These are phyloP conservation scores for Plasmodium relictum DNA, from an alignment of 169 alveolate genomes.

Conservation along the genomic window DNA sequence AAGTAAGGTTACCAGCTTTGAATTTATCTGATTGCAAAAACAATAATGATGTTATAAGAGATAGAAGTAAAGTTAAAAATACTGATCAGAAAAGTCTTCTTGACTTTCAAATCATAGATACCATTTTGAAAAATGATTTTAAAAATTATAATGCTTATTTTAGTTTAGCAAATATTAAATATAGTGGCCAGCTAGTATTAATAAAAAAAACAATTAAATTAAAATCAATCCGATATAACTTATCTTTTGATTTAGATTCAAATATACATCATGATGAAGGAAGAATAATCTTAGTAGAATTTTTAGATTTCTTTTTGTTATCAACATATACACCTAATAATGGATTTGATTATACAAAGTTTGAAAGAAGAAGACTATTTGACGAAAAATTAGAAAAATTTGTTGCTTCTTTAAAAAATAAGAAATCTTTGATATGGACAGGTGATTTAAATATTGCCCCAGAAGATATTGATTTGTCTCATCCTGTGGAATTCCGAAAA, in stretches of 20 bases:
- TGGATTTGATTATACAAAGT: slow-evolving; percentile 39
- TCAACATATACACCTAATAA: slow-evolving; percentile 71
- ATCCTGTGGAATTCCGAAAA: slow-evolving; percentile 69
- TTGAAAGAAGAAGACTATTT: slow-evolving; percentile 64
- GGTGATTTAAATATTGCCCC: slow-evolving; percentile 76
- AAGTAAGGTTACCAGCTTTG: slow-evolving; percentile 65
- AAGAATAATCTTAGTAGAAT: slow-evolving; percentile 33
- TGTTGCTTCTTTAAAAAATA: slow-evolving; percentile 24
- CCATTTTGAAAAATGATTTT: slow-evolving; percentile 57
- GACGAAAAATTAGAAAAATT: slow-evolving; percentile 51
- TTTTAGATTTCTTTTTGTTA: slow-evolving; percentile 29
- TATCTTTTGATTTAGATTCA: slow-evolving; percentile 28
- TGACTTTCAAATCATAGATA: slow-evolving; percentile 35
- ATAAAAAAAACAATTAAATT: slow-evolving; percentile 35
- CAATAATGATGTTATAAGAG: slow-evolving; percentile 16
- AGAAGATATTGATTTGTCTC: slow-evolving; percentile 64
- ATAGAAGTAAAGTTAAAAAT: slow-evolving; percentile 44
- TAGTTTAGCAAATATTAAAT: slow-evolving; percentile 75
- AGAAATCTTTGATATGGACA: slow-evolving; percentile 53
- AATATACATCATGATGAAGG: slow-evolving; percentile 71
- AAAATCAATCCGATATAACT: slow-evolving; percentile 46
- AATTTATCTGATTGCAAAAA: background rate
- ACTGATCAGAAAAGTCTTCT: slow-evolving; percentile 57
- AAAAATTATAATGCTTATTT: slow-evolving; percentile 55
- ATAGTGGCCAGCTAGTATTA: slow-evolving; percentile 65